Evolutionary conservation across 208 protist genomes (phyloP).

Genomic region (Crithidia sp.): DNA sequence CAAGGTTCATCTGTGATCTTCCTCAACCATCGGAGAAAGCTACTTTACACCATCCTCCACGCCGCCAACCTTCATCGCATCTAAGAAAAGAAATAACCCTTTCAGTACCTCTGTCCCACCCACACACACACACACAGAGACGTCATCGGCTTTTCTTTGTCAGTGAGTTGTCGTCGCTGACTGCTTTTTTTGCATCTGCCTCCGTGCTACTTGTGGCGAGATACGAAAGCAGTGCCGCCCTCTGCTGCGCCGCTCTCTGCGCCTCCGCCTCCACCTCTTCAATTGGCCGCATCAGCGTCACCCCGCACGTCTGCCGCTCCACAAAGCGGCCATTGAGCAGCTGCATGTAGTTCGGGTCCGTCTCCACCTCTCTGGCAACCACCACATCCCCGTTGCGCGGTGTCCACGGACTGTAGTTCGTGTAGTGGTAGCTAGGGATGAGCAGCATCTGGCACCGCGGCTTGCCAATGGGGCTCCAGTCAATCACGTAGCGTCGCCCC

Average conservation of each 20-base stretch:
- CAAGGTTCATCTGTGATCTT: too few relatives aligned
- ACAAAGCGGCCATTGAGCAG: constrained; percentile 86
- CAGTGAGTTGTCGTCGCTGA: too few relatives aligned
- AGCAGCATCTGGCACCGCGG: constrained; percentile 76
- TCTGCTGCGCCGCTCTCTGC: constrained; percentile 15
- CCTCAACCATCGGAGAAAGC: too few relatives aligned
- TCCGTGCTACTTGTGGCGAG: neutral
- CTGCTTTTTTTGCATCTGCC: too few relatives aligned
- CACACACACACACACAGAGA: too few relatives aligned
- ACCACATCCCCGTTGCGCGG: constrained; percentile 85
- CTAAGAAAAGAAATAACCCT: too few relatives aligned
- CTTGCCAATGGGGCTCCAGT: constrained; percentile 81
- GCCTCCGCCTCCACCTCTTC: constrained; percentile 48
- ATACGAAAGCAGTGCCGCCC: constrained; percentile 12
- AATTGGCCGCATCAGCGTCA: constrained; percentile 60
- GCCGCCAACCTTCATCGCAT: too few relatives aligned
- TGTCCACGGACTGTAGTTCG: constrained; percentile 88
- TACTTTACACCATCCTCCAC: too few relatives aligned
- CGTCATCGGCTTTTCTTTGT: too few relatives aligned
- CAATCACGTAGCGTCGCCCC: constrained; percentile 65
- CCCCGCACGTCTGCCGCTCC: constrained; percentile 81
- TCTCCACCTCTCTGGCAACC: constrained; percentile 65
- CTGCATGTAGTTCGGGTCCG: constrained; percentile 78
- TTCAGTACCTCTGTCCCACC: too few relatives aligned
- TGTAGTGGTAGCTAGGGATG: constrained; percentile 81